Conservation (phyloP, 495 filamentous ascomycete species). For the Neurospora africana region DNA sequence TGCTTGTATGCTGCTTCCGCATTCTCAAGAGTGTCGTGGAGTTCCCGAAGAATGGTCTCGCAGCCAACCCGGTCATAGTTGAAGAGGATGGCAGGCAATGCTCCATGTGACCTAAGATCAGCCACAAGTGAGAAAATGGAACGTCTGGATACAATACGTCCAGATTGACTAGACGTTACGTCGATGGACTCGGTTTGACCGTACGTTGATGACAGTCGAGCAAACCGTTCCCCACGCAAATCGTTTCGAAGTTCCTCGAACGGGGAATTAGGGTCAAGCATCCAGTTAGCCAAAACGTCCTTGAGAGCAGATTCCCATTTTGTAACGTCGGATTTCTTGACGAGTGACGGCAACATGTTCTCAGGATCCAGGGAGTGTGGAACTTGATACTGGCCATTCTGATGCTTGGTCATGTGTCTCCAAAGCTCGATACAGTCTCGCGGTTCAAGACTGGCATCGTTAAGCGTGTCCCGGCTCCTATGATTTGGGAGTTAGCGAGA, state of each 20-base stretch:
- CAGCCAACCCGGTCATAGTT: slow-evolving; percentile 60
- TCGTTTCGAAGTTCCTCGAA: slow-evolving; percentile 45
- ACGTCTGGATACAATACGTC: slow-evolving; percentile 17
- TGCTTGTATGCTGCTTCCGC: slow-evolving; percentile 49
- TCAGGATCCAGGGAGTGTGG: slow-evolving; percentile 37
- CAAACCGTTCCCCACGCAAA: slow-evolving; percentile 16
- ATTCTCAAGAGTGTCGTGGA: slow-evolving; percentile 39
- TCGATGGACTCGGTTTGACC: neutral
- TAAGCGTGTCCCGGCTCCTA: slow-evolving; percentile 40
- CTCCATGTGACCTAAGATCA: slow-evolving; percentile 50
- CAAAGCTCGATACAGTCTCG: slow-evolving; percentile 59
- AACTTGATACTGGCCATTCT: slow-evolving; percentile 37
- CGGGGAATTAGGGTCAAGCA: slow-evolving; percentile 46
- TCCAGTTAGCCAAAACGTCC: slow-evolving; percentile 46
- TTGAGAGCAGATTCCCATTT: slow-evolving; percentile 57
- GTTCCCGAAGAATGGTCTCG: slow-evolving; percentile 39
- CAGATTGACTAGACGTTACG: neutral
- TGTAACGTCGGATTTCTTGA: slow-evolving; percentile 52
- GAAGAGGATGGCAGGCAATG: slow-evolving; percentile 66
- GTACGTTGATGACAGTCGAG: neutral
- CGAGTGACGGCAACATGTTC: slow-evolving; percentile 26
- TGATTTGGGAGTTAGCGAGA: neutral
- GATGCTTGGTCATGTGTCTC: slow-evolving; percentile 44
- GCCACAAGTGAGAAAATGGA: slow-evolving; percentile 46
- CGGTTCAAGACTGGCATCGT: slow-evolving; percentile 57